Evolutionary conservation across 495 filamentous ascomycete species (phyloP), one percentile per base, ranked within the genome.

Genomic region (Aspergillus sclerotiicarbonarius): DNA sequence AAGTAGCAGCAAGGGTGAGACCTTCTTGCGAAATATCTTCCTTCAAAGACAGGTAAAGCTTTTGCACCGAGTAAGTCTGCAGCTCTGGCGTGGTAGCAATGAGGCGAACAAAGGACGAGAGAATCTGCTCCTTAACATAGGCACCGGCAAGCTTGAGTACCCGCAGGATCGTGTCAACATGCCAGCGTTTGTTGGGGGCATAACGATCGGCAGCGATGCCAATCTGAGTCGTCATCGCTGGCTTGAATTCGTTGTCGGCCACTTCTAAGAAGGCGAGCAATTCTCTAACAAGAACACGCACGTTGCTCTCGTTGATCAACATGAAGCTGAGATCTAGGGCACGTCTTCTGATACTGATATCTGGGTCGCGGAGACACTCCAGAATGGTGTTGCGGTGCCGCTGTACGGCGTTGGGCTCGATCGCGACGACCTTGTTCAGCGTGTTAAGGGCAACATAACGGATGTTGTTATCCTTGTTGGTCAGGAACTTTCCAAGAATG

Each of bases 391-490:
- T 98, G 53, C 95, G 87, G 73, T 98, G 94, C 68, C 94, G 80
- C 67, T 98, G 95, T 5, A 98, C 94, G 2, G 94, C 95, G 66
- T 97, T 98, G 16, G 94, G 95, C 68, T 98, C 94, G 37, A 98
- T 91, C 9, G 95, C 93, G 45, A 98, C 93, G 51, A 98, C 94
- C 75, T 98, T 98, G 75, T 96, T 93, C 57, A 98, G 78, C 1
- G 94, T 98, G 71, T 98, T 98, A 25, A 98, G 74, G 21, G 94
- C 94, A 48, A 98, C 94, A 69, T 98, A 98, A 65, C 94, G 90
- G 68, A 98, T 98, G 66, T 98, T 98, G 78, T 98, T 98, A 75
- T 98, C 94, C 70, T 92, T 90, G 73, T 98, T 98, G 7, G 91
- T 85, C 54, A 98, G 76, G 78, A 98, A 98, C 69, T 98, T 98